Evolutionary conservation across 2,329 filamentous ascomycete genomes (phyloP), one percentile per base, ranked within the genome.

Genomic region (Myotisia sp.): DNA sequence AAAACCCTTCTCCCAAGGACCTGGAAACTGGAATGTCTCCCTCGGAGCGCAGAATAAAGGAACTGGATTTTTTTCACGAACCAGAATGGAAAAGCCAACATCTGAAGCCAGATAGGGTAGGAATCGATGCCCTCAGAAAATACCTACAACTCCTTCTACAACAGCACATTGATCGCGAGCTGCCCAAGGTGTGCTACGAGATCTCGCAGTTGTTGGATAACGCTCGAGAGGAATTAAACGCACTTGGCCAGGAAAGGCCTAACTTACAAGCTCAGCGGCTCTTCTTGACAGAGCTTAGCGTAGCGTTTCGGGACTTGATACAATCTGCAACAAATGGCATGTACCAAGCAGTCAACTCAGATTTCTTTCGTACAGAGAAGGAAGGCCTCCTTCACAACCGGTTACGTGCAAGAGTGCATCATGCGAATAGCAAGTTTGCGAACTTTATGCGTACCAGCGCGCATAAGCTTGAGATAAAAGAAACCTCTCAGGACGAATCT

Each of bases 141-240:
- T 55, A 56, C 3, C 50, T 69, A 3, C 52, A 58, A 12, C 55
- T 57, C 3, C 48, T 65, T 1, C 53, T 68, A 2, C 53, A 52
- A 3, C 45, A 49, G 2, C 55, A 64, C 34, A 56, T 64, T 3
- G 56, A 56, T 14, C 50, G 52, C 2, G 59, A 63, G 34, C 67
- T 68, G 38, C 39, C 36, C 6, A 41, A 36, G 34, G 48, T 59
- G 55, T 4, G 24, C 21, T 18, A 19, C 5, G 31, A 38, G 18
- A 38, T 38, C 21, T 7, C 13, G 5, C 20, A 17, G 2, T 22
- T 36, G 9, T 23, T 39, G 24, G 13, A 22, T 6, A 26, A 14
- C 20, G 16, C 33, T 12, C 20, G 36, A 14, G 18, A 12, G 7
- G 21, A 33, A 16, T 21, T 39, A 20, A 7, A 33, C 3, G 28